phyloP scores from a whole-genome alignment of 2,329 filamentous ascomycete species.

The Aspergillus felis region DNA sequence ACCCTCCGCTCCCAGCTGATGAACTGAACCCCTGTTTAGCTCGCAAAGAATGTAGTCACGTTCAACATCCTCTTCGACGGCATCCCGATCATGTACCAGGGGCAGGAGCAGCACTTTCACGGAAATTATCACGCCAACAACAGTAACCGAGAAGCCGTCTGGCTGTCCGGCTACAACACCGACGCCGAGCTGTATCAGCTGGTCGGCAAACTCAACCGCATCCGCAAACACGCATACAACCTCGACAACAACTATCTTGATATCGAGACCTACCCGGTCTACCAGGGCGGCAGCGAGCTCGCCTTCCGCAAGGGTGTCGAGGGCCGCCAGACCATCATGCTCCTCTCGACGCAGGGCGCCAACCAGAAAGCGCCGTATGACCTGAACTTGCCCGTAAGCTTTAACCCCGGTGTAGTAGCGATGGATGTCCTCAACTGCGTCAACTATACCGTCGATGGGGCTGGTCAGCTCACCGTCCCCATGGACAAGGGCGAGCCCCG shows the following conservation, averaged over 20 bases:
- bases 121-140: slow-evolving; percentile 46
- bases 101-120: slow-evolving; percentile 59
- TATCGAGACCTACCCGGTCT: slow-evolving; percentile 36
- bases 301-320: slow-evolving; percentile 44
- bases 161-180: slow-evolving; percentile 49
- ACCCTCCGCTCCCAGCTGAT: neutral
- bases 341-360: slow-evolving; percentile 40
- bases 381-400: slow-evolving; percentile 24
- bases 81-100: slow-evolving; percentile 63
- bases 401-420: slow-evolving; percentile 15
- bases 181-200: slow-evolving; percentile 36
- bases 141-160: slow-evolving; percentile 51
- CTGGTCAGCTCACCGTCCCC: slow-evolving; percentile 14
- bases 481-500: slow-evolving; percentile 26
- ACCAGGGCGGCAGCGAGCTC: slow-evolving; percentile 37
- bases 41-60: slow-evolving; percentile 59
- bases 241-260: slow-evolving; percentile 34
- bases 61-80: slow-evolving; percentile 58
- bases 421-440: slow-evolving; percentile 24
- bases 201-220: slow-evolving; percentile 35
- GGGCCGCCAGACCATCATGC: slow-evolving; percentile 36
- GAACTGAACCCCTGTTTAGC: slow-evolving; percentile 13
- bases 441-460: slow-evolving; percentile 18
- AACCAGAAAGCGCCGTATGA: slow-evolving; percentile 19
- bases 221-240: slow-evolving; percentile 38